phyloP scores from a whole-genome alignment of 345 rosid genomes.

The Eucalyptus dawsonii region DNA sequence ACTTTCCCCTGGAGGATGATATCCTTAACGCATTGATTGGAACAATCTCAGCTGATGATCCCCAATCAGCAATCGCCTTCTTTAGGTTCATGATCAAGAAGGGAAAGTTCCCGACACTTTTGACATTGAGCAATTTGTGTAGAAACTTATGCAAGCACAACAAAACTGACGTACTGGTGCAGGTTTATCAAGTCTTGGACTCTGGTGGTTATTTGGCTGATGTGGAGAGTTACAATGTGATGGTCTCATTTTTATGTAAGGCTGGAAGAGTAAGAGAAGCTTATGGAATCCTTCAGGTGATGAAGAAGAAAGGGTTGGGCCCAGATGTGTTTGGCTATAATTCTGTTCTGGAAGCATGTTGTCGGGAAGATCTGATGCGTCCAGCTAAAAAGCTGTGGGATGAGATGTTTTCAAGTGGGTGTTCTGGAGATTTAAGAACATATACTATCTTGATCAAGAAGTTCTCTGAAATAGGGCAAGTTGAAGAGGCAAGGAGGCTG shows the following conservation, averaged over 20 bases:
- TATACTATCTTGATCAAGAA: constrained; percentile 58
- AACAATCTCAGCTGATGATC: constrained; percentile 57
- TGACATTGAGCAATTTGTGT: constrained; percentile 55
- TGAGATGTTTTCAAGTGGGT: constrained; percentile 79
- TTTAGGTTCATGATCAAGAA: constrained; percentile 36
- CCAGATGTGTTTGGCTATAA: constrained; percentile 59
- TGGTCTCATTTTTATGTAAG: constrained; percentile 58
- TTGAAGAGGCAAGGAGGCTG: constrained; percentile 58
- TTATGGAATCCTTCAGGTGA: constrained; percentile 58
- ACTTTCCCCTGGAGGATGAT: constrained; percentile 65
- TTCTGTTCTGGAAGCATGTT: constrained; percentile 70
- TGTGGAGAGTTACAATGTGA: constrained; percentile 38
- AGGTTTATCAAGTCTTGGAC: constrained; percentile 38
- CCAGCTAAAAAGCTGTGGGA: constrained; percentile 95
- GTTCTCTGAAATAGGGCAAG: constrained; percentile 53
- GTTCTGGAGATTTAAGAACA: constrained; percentile 46
- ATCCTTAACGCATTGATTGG: constrained; percentile 59
- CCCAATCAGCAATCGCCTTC: constrained; percentile 41
- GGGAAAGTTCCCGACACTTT: constrained; percentile 40
- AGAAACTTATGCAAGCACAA: constrained; percentile 53
- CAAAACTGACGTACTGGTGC: constrained; percentile 36
- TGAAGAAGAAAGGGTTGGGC: constrained; percentile 67
- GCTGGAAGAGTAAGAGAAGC: constrained; percentile 74
- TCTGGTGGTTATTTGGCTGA: constrained; percentile 39
- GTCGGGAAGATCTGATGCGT: constrained; percentile 66